Evolutionary conservation across 1,284 basidiomycete genomes (phyloP).

Genomic region (Cystobasidium pallidum): DNA sequence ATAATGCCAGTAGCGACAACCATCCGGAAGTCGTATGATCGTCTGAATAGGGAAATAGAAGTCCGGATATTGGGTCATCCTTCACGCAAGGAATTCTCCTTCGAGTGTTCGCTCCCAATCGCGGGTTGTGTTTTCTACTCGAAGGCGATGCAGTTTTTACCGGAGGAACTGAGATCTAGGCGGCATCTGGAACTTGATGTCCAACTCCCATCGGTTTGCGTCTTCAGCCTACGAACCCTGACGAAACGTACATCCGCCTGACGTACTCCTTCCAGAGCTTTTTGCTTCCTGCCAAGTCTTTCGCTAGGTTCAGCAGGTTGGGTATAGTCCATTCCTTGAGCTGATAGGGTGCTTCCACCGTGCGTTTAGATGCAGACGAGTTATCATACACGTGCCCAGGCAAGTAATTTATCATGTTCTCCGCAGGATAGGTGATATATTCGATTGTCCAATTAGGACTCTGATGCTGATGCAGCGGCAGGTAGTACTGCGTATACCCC

Average conservation of each 20-base stretch:
- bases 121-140: no score
- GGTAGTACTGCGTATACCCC: constrained; percentile 81
- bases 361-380: constrained; percentile 7
- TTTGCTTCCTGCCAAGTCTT: constrained; percentile 64
- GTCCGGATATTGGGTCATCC: no score
- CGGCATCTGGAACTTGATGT: no score
- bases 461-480: constrained; percentile 64
- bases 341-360: constrained; percentile 64
- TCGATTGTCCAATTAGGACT: constrained; percentile 69
- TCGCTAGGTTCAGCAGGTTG: constrained; percentile 73
- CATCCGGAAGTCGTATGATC: no score
- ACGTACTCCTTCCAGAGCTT: constrained; percentile 70
- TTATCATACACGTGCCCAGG: constrained; percentile 19
- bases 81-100: no score
- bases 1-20: no score
- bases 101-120: no score
- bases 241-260: constrained; percentile 68
- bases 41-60: no score
- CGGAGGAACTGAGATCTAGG: no score
- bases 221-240: background rate
- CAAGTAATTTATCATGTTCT: background rate
- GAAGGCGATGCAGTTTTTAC: no score
- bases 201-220: no score
- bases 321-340: constrained; percentile 75
- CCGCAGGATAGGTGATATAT: constrained; percentile 67